These are phyloP conservation scores for Lumnitzera littorea DNA, from an alignment of 345 rosid genomes.

Conservation along the genomic window DNA sequence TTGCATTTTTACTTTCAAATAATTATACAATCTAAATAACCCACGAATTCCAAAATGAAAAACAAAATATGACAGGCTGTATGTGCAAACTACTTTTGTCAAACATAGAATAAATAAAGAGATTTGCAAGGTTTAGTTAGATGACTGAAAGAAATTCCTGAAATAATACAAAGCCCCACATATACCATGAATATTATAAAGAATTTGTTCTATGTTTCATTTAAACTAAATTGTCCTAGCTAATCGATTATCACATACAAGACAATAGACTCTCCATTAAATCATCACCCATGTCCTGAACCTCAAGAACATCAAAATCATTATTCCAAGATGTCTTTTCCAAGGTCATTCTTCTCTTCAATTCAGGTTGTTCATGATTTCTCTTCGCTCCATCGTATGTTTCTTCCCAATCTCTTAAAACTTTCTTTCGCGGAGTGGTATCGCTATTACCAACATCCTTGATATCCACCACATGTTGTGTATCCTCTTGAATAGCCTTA, in stretches of 20 bases:
- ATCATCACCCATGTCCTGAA: conserved; percentile 70
- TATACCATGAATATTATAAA: no score
- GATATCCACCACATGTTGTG: background rate
- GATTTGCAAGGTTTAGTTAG: no score
- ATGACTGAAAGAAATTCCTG: no score
- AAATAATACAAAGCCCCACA: no score
- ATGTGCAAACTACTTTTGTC: no score
- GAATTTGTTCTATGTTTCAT: no score
- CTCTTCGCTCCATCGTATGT: no score
- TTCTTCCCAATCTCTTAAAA: conserved; percentile 7
- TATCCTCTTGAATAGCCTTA: conserved; percentile 30
- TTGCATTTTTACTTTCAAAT: no score
- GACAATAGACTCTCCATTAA: conserved; percentile 55
- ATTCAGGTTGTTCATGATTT: conserved; percentile 11
- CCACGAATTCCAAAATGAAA: no score
- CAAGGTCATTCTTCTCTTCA: conserved; percentile 21
- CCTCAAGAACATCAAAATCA: conserved; percentile 39
- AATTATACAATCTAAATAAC: no score
- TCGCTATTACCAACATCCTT: conserved; percentile 11
- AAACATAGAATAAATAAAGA: no score
- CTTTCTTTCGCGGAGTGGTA: conserved; percentile 20
- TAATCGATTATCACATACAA: conserved; percentile 26
- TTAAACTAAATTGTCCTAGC: background rate
- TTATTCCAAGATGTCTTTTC: conserved; percentile 19
- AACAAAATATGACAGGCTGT: no score